Conservation (phyloP, 75 land plant species). For the Azolla pinnata region DNA sequence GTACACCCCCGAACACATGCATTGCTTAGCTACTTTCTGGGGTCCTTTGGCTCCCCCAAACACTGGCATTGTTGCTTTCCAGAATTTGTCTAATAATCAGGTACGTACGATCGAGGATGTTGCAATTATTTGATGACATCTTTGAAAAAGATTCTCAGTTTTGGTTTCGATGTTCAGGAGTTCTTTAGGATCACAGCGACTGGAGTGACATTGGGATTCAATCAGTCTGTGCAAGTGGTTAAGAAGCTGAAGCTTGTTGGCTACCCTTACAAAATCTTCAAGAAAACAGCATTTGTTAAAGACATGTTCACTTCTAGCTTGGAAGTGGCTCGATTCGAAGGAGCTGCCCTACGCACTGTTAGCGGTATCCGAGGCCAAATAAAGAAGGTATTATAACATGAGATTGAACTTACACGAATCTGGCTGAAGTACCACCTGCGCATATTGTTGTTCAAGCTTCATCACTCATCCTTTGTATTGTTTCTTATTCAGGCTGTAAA, state of each 20-base stretch:
- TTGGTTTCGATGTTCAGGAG: slow-evolving; percentile 38
- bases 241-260: slow-evolving; percentile 97
- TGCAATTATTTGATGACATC: background rate
- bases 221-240: slow-evolving; percentile 64
- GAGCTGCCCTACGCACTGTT: slow-evolving; percentile 79
- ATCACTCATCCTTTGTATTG: slow-evolving; percentile 9
- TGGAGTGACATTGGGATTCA: slow-evolving; percentile 64
- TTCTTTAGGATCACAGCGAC: slow-evolving; percentile 81
- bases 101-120: slow-evolving; percentile 17
- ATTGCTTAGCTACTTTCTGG: slow-evolving; percentile 92
- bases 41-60: slow-evolving; percentile 93
- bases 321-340: slow-evolving; percentile 94
- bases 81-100: slow-evolving; percentile 78
- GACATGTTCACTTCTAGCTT: slow-evolving; percentile 97
- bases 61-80: slow-evolving; percentile 80
- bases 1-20: slow-evolving; percentile 99
- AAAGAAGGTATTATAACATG: too few species aligned
- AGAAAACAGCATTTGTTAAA: slow-evolving; percentile 87
- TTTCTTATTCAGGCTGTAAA: slow-evolving; percentile 66
- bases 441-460: too few species aligned
- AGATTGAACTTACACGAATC: too few species aligned
- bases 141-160: background rate
- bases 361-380: slow-evolving; percentile 97
- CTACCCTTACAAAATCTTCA: slow-evolving; percentile 80
- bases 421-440: too few species aligned